phyloP scores from a whole-genome alignment of 768 basidiomycete genomes.

The Tricholoma sp. region DNA sequence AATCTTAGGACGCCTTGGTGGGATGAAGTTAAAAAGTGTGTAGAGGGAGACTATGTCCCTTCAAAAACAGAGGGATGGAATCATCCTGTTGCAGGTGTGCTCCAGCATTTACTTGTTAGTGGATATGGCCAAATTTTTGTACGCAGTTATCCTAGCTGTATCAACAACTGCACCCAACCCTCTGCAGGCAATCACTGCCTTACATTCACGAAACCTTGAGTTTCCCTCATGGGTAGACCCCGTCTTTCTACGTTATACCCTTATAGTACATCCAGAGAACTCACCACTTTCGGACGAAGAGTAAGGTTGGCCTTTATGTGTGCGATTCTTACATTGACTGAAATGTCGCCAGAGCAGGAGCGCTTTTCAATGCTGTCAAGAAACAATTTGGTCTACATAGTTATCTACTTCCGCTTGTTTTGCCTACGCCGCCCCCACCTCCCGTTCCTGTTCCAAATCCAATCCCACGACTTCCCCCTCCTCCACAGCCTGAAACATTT shows the following conservation, averaged over 20 bases:
- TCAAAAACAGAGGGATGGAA: slow-evolving; percentile 78
- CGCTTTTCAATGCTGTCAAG: slow-evolving; percentile 82
- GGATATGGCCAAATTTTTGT: slow-evolving; percentile 9
- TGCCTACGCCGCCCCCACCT: slow-evolving; percentile 59
- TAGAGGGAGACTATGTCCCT: slow-evolving; percentile 73
- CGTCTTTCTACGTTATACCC: slow-evolving; percentile 62
- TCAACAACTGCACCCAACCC: slow-evolving; percentile 82
- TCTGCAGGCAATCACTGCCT: slow-evolving; percentile 67
- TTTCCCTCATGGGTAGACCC: slow-evolving; percentile 82
- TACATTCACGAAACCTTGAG: slow-evolving; percentile 63
- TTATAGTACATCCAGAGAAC: slow-evolving; percentile 70
- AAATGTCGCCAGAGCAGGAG: slow-evolving; percentile 49
- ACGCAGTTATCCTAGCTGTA: slow-evolving; percentile 71
- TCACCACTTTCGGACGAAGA: slow-evolving; percentile 75
- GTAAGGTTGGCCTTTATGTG: slow-evolving; percentile 40
- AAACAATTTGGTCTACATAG: slow-evolving; percentile 80
- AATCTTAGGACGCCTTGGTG: slow-evolving; percentile 70
- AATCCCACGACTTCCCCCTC: slow-evolving; percentile 63
- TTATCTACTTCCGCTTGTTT: slow-evolving; percentile 58
- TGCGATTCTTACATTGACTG: slow-evolving; percentile 2
- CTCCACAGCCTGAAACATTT: slow-evolving; percentile 31
- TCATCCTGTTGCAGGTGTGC: slow-evolving; percentile 76
- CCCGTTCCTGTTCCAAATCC: slow-evolving; percentile 64
- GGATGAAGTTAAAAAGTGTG: slow-evolving; percentile 76
- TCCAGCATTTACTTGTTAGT: slow-evolving; percentile 5